A percentile compares a stretch with the other conserved stretches of the same genome.
These are phyloP conservation scores for Oryza coarctata DNA, from an alignment of 176 grass and related monocot species.

Conservation along the genomic window DNA sequence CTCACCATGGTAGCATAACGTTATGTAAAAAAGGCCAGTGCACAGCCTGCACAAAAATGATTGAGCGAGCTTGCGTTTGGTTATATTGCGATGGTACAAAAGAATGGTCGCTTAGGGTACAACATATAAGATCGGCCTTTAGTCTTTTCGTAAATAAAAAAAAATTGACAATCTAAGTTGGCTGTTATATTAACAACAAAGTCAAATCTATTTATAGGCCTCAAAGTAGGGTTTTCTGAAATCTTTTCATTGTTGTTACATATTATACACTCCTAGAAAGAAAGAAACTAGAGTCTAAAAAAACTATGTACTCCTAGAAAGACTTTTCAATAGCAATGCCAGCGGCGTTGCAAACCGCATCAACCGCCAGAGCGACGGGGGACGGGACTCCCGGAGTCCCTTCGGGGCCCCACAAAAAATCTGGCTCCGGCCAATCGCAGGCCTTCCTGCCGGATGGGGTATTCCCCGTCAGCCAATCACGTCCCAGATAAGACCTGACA, in stretches of 20 bases:
- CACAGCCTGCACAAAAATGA: not conserved
- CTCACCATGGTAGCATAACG: fast-evolving
- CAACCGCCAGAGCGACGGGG: conserved; percentile 1
- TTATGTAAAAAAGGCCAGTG: not conserved
- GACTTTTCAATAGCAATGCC: not conserved
- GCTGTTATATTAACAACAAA: too few relatives aligned
- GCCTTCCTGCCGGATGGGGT: conserved; percentile 24
- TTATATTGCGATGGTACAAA: not conserved
- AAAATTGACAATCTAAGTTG: too few relatives aligned
- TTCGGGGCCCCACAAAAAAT: conserved; percentile 45
- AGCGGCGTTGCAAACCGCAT: not conserved
- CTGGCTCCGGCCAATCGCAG: conserved; percentile 45
- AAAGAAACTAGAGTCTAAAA: too few relatives aligned
- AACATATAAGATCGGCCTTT: too few relatives aligned
- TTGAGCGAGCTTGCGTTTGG: not conserved
- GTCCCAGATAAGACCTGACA: conserved; percentile 45
- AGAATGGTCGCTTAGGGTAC: too few relatives aligned
- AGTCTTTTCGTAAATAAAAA: too few relatives aligned
- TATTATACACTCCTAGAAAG: too few relatives aligned
- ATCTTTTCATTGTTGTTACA: too few relatives aligned
- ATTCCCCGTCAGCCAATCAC: conserved; percentile 32
- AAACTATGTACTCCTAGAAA: not conserved
- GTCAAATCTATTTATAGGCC: too few relatives aligned
- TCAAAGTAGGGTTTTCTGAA: not conserved
- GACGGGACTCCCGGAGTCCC: conserved; percentile 13